Conservation (phyloP, 331 rosid species). For the Spiraea crenata region DNA sequence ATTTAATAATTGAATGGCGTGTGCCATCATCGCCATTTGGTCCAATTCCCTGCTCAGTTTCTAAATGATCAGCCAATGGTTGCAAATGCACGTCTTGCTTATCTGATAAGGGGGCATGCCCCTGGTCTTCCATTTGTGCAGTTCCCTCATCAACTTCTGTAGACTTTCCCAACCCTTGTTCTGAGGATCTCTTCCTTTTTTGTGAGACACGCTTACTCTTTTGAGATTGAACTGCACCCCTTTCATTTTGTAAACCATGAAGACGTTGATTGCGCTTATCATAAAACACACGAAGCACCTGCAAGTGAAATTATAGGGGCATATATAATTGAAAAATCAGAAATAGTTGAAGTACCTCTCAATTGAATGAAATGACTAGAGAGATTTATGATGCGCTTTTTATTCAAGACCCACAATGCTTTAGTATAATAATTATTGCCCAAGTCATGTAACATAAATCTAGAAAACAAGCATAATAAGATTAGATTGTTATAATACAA, state of each 20-base stretch:
- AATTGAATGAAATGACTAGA: neutral
- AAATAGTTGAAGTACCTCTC: neutral
- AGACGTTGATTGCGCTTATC: constrained; percentile 59
- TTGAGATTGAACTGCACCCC: constrained; percentile 29
- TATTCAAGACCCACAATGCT: neutral
- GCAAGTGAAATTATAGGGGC: constrained; percentile 25
- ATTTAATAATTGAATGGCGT: constrained; percentile 38
- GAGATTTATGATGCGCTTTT: neutral
- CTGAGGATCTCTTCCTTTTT: constrained; percentile 36
- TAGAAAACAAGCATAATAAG: neutral
- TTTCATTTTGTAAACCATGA: constrained; percentile 40
- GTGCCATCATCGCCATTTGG: constrained; percentile 40
- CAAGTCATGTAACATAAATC: neutral
- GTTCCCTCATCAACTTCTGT: constrained; percentile 42
- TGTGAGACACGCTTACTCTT: constrained; percentile 28
- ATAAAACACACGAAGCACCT: constrained; percentile 81
- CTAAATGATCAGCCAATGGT: constrained; percentile 40
- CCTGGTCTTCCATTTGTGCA: constrained; percentile 34
- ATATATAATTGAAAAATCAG: neutral
- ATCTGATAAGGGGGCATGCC: constrained; percentile 25
- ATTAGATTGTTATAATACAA: constrained; percentile 1
- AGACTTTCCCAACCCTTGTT: constrained; percentile 44
- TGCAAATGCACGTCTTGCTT: constrained; percentile 36
- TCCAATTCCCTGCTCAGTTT: constrained; percentile 35
- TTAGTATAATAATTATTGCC: neutral